phyloP scores from a whole-genome alignment of 345 rosid species.

The Leavenworthia alabamica region DNA sequence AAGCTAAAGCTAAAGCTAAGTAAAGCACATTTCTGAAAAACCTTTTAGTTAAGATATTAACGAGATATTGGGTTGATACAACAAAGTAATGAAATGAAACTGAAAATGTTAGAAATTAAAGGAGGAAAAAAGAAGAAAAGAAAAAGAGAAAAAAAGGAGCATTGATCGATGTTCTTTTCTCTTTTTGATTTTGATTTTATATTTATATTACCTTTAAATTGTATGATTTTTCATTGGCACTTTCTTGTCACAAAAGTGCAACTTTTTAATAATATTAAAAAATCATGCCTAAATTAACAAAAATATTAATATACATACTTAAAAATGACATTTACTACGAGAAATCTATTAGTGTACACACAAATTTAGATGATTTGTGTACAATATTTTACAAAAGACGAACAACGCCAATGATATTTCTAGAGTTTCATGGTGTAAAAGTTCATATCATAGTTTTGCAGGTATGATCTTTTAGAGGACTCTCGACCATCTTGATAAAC shows the following conservation, averaged over 20 bases:
- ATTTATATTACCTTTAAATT: conserved; percentile 9
- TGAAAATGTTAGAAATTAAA: neutral
- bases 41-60: conserved; percentile 2
- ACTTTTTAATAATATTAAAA: neutral
- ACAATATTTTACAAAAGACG: neutral
- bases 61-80: neutral
- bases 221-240: neutral
- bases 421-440: neutral
- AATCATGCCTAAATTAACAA: neutral
- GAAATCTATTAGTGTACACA: neutral
- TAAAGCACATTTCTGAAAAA: neutral
- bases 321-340: neutral
- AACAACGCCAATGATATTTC: neutral
- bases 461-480: neutral
- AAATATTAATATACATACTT: neutral
- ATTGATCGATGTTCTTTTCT: neutral
- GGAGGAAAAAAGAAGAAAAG: neutral
- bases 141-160: conserved; percentile 2
- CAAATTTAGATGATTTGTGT: neutral
- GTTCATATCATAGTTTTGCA: neutral
- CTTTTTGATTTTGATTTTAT: neutral
- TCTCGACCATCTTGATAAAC: too few species aligned
- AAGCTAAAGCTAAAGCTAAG: neutral
- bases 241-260: neutral
- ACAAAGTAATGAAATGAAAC: neutral